Percentiles rank a stretch among this genome's conserved stretches.
These are phyloP conservation scores for Irpex lacteus DNA, from an alignment of 1,284 basidiomycete species.

Conservation along the genomic window DNA sequence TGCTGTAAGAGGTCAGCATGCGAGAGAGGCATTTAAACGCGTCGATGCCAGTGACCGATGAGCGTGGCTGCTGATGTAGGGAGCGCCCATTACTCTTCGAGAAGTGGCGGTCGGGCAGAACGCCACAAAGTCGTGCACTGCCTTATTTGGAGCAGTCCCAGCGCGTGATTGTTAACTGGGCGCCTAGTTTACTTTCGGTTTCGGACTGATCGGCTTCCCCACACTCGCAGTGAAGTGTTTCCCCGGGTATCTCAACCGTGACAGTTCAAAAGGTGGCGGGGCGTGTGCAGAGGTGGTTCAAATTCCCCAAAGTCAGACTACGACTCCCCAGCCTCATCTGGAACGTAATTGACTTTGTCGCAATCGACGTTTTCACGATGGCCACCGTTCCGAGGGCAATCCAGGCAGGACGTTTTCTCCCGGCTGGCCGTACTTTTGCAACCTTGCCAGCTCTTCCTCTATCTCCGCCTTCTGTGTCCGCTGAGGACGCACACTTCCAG, in stretches of 20 bases:
- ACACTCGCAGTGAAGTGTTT: neutral
- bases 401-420: slow-evolving; percentile 1
- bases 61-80: neutral
- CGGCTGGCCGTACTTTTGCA: slow-evolving; percentile 7
- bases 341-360: too few relatives aligned
- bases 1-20: slow-evolving; percentile 33
- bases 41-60: neutral
- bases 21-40: slow-evolving; percentile 19
- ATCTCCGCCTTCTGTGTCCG: slow-evolving; percentile 57
- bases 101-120: neutral
- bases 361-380: neutral
- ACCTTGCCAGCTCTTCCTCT: slow-evolving; percentile 44
- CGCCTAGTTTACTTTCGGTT: neutral
- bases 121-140: neutral
- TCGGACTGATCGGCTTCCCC: slow-evolving; percentile 12
- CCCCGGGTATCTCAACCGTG: neutral
- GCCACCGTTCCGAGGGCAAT: neutral
- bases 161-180: slow-evolving; percentile 7
- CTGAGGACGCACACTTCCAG: slow-evolving; percentile 68
- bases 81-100: neutral
- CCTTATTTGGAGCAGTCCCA: neutral
- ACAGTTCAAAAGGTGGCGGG: neutral
- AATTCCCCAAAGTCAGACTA: neutral
- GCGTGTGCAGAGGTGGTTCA: neutral
- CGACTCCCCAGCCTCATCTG: neutral